Base-by-base conservation (phyloP, 148 eudicot species). In the Mesembryanthemum crystallinum region DNA sequence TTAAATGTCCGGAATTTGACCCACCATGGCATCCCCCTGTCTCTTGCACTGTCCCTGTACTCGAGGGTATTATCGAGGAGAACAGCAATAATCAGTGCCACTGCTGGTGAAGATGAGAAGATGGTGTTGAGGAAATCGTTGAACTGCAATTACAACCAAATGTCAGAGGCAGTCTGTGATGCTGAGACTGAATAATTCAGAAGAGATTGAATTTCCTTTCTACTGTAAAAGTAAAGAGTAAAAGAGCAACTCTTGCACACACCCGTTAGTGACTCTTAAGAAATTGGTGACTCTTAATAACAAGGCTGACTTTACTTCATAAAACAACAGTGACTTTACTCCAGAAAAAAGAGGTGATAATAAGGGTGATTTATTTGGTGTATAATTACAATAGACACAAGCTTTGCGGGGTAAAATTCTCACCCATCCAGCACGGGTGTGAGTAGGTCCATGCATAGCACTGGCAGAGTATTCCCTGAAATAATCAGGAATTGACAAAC, bases 1-100 rank as follows among this genome's bases (percentile, higher is more conserved):
- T 95, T 95, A 71, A 95, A 95, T 3, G 97, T 83, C 72, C 99
- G 86, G 85, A 95, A 95, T 30, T 91, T 95, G 49, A 80, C 97
- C 99, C 99, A 95, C 99, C 99, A 95, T 9, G 99, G 94, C 98
- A 95, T 91, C 64, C 99, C 99, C 67, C 97, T 73, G 81, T 92
- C 98, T 81, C 73, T 86, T 1, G 99, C 97, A 71, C 92, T 91
- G 83, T 95, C 94, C 86, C 89, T 91, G 78, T 82, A 87, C 35
- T 95, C 99, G 8, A 95, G 97, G 24, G 99, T 95, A 79, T 95
- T 95, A 92, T 95, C 99, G 17, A 95, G 85, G 61, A 95, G 87
- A 55, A 92, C 97, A 5, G 97, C 89, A 18, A 95, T 82, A 13
- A 92, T 81, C 68, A 95, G 73, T 18, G 96, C 99, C 17, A 95